A percentile compares a stretch with the other conserved stretches of the same genome.
phyloP scores from a whole-genome alignment of 345 rosid genomes.

The Cardamine occulta region DNA sequence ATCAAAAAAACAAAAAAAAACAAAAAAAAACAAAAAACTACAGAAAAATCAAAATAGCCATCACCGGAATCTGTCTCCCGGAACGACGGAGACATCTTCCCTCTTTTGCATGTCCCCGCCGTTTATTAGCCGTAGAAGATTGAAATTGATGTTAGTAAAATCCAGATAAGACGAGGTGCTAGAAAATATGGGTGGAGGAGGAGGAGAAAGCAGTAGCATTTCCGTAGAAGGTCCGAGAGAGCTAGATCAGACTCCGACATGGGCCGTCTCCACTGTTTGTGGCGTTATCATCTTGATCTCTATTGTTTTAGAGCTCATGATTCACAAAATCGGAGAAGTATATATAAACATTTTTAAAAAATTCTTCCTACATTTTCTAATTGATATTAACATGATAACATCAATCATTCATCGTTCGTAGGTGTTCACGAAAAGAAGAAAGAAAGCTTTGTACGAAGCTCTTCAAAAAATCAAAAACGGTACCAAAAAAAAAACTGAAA shows the following conservation, averaged over 20 bases:
- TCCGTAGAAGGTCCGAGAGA: slow-evolving; percentile 51
- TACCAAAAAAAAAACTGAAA: slow-evolving; percentile 27
- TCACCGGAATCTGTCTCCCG: slow-evolving; percentile 16
- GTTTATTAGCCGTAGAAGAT: slow-evolving; percentile 14
- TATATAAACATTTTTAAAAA: too few species aligned
- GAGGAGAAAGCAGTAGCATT: slow-evolving; percentile 41
- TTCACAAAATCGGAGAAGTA: slow-evolving; percentile 56
- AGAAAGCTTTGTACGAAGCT: slow-evolving; percentile 77
- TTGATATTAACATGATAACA: background rate
- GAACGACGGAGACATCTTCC: slow-evolving; percentile 36
- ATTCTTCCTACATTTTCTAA: background rate
- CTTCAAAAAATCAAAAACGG: slow-evolving; percentile 86
- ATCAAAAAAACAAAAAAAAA: background rate
- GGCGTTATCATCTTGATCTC: slow-evolving; percentile 70
- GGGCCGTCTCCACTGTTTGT: slow-evolving; percentile 89
- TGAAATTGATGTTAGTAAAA: background rate
- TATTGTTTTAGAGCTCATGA: slow-evolving; percentile 63
- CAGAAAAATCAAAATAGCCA: background rate
- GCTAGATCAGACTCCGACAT: slow-evolving; percentile 93
- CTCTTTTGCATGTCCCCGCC: slow-evolving; percentile 16
- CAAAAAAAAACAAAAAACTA: background rate
- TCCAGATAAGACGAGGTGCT: background rate
- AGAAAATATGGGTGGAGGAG: slow-evolving; percentile 58
- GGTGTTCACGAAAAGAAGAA: slow-evolving; percentile 55
- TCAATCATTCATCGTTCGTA: slow-evolving; percentile 22